phyloP scores from a whole-genome alignment of 495 filamentous ascomycete genomes.

The Trichocladium uniseriatum region DNA sequence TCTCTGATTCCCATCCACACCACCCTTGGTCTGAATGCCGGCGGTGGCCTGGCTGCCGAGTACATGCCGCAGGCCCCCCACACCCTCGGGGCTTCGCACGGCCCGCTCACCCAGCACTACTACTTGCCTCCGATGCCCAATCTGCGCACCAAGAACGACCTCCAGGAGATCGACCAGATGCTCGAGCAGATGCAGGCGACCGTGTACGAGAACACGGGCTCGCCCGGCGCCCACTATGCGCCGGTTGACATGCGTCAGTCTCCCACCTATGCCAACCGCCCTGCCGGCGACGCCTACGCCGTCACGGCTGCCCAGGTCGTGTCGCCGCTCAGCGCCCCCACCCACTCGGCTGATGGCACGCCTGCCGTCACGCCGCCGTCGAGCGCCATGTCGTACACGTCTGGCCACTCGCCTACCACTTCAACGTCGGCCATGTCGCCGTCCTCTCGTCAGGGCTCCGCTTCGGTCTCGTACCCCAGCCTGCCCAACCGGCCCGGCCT shows the following conservation, averaged over 20 bases:
- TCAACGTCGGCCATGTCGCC: slow-evolving; percentile 55
- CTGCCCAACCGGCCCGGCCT: slow-evolving; percentile 46
- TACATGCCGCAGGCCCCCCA: slow-evolving; percentile 53
- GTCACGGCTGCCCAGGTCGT: slow-evolving; percentile 48
- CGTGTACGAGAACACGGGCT: slow-evolving; percentile 80
- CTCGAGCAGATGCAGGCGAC: slow-evolving; percentile 91
- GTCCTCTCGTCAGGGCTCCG: slow-evolving; percentile 51
- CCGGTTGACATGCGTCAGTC: slow-evolving; percentile 56
- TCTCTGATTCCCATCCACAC: slow-evolving; percentile 65
- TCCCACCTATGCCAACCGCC: slow-evolving; percentile 51
- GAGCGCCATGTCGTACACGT: slow-evolving; percentile 75
- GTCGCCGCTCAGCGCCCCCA: slow-evolving; percentile 51
- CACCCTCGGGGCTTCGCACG: slow-evolving; percentile 43
- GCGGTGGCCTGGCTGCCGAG: slow-evolving; percentile 52
- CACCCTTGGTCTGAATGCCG: slow-evolving; percentile 54
- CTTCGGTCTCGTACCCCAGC: slow-evolving; percentile 67
- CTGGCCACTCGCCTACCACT: slow-evolving; percentile 73
- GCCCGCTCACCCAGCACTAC: slow-evolving; percentile 52
- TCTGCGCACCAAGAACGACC: slow-evolving; percentile 82
- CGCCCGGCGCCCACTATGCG: slow-evolving; percentile 30
- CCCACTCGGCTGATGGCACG: slow-evolving; percentile 50
- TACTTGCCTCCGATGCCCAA: slow-evolving; percentile 82
- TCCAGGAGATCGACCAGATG: slow-evolving; percentile 84
- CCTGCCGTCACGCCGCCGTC: slow-evolving; percentile 86
- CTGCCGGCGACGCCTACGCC: slow-evolving; percentile 38